phyloP scores from a whole-genome alignment of 371 early-diverging fungal species.

The Lichtheimia ramosa region DNA sequence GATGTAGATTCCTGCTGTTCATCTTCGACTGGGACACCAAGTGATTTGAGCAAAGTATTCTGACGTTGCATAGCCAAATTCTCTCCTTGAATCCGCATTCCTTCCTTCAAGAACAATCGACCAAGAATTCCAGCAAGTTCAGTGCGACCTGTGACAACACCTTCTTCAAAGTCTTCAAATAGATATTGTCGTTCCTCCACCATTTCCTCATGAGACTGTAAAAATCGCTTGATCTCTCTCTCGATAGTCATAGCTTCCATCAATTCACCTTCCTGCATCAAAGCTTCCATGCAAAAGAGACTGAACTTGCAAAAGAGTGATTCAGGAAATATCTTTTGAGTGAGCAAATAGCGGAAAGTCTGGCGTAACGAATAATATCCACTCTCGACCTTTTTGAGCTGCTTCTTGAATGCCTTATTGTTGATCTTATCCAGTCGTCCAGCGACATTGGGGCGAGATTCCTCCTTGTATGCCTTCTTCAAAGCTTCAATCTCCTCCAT shows the following conservation, averaged over 20 bases:
- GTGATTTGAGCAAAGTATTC: slow-evolving; percentile 56
- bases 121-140: slow-evolving; percentile 71
- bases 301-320: slow-evolving; percentile 30
- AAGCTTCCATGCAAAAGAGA: slow-evolving; percentile 57
- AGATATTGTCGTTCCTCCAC: slow-evolving; percentile 60
- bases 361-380: slow-evolving; percentile 25
- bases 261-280: slow-evolving; percentile 71
- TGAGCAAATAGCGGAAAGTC: slow-evolving; percentile 21
- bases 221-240: slow-evolving; percentile 44
- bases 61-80: slow-evolving; percentile 69
- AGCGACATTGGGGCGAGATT: slow-evolving; percentile 47
- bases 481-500: slow-evolving; percentile 33
- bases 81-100: slow-evolving; percentile 67
- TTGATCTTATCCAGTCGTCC: slow-evolving; percentile 59
- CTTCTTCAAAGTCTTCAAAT: slow-evolving; percentile 66
- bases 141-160: slow-evolving; percentile 63
- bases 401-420: slow-evolving; percentile 64
- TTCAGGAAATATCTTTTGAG: slow-evolving; percentile 31
- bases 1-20: neutral
- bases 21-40: slow-evolving; percentile 26
- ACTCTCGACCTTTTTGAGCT: slow-evolving; percentile 56
- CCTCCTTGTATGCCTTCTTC: slow-evolving; percentile 12
- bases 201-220: slow-evolving; percentile 39
- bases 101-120: slow-evolving; percentile 71
- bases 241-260: slow-evolving; percentile 50